phyloP scores from a whole-genome alignment of 805 yeast genomes.

The Maudiozyma serrabonitensis region DNA sequence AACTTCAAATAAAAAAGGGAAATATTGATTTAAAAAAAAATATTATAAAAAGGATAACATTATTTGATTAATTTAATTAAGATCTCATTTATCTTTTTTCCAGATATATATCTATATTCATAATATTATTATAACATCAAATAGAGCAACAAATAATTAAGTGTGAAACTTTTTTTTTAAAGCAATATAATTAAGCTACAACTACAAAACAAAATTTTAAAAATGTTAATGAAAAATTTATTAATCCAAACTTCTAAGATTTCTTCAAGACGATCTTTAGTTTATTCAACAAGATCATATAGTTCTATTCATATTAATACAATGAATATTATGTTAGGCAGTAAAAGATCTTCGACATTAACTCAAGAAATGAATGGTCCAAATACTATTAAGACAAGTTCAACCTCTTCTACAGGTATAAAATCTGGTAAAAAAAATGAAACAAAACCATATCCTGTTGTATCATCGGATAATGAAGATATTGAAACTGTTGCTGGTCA shows the following conservation, averaged over 20 bases:
- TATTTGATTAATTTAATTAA: no score
- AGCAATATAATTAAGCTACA: no score
- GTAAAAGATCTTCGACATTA: neutral
- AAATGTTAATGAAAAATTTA: neutral
- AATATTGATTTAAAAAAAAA: no score
- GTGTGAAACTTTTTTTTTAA: no score
- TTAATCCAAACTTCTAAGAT: neutral
- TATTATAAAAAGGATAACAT: no score
- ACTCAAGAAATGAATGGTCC: neutral
- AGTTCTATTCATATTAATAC: conserved; percentile 1
- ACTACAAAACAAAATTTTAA: no score
- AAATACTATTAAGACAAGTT: neutral
- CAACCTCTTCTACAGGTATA: neutral
- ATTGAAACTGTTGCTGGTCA: conserved; percentile 21
- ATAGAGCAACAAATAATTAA: no score
- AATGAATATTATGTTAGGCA: conserved; percentile 1
- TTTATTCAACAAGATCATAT: neutral
- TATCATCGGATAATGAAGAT: conserved; percentile 21
- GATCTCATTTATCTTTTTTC: no score
- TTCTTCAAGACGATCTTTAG: neutral
- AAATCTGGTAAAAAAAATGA: neutral
- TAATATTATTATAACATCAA: no score
- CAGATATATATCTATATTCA: no score
- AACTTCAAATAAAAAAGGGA: no score
- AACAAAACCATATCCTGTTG: conserved; percentile 5